Base-by-base conservation (phyloP, 495 filamentous ascomycete genomes). In the Pseudoneurospora amorphoporcata region DNA sequence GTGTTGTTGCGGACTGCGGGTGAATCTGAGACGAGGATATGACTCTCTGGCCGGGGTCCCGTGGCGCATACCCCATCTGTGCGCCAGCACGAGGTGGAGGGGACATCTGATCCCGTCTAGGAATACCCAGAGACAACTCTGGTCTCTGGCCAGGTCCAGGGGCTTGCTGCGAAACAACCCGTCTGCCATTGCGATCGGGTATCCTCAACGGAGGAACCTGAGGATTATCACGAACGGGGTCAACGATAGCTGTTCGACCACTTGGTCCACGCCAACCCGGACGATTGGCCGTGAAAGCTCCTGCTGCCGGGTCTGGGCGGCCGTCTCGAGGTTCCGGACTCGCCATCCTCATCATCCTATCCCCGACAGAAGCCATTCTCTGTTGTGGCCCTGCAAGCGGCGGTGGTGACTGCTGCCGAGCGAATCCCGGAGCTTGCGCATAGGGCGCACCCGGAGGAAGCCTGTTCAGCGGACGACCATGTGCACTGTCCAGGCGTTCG, bases 191-290 rank as follows among this genome's bases (percentile, higher is more conserved):
- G 77, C 82, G 85, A 35, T 79, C 83, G 8, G 86, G 86, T 53
- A 86, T 79, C 53, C 75, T 83, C 35, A 87, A 69, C 8, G 83
- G 82, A 17, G 81, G 72, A 4, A 84, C 82, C 42, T 81, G 75
- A 38, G 77, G 78, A 39, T 78, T 80, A 73, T 87, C 86, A 68
- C 71, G 80, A 6, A 87, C 82, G 8, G 85, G 83, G 9, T 84
- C 79, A 42, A 87, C 84, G 19, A 87, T 73, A 4, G 83, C 77
- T 43, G 79, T 81, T 71, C 86, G 82, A 4, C 86, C 86, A 72
- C 84, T 87, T 43, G 86, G 83, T 8, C 86, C 86, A 71, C 82
- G 81, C 86, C 86, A 87, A 73, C 81, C 82, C 7, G 86, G 86
- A n/a, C 82, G 79, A 47, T 77, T 76, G 41, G 79, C 75, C 0